Base-by-base conservation (phyloP, 495 filamentous ascomycete species). In the Penicillium pancosmium region DNA sequence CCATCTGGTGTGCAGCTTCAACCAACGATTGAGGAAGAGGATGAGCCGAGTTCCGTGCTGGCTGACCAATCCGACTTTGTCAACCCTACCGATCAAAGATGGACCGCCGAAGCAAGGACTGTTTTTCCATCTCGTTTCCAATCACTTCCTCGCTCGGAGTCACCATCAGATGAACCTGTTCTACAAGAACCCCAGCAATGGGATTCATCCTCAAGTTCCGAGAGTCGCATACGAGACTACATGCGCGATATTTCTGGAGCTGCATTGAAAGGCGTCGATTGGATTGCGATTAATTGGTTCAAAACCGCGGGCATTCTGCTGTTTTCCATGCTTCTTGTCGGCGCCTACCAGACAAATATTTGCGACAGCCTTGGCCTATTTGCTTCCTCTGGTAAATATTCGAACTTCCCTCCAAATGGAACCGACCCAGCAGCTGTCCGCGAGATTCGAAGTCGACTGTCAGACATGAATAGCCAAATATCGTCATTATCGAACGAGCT, bases 401-500 rank as follows among this genome's bases (percentile, higher is more conserved):
- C 41, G n/a, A 44, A 13, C 15, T 10, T 44, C n/a, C 15, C 16
- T 40, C 51, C 25, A 48, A 54, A 52, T 50, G 59, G 15, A 16
- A 44, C 41, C 6, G 16, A 44, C 41, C 41, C 41, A 44, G 6
- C 41, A 44, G 6, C 27, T 31, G 56, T 79, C 52, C 49, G 64
- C 3, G 57, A 62, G n/a, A 61, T 79, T 8, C 62, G 62, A 38
- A 60, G 62, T n/a, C 69, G 75, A 50, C 35, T 80, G 31, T 62
- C 63, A 0, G 67, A 61, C 23, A 68, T 79, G 19, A 66, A 68
- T 35, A 46, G 54, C 1, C 67, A 78, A 38, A 62, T 80, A 4
- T 73, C 72, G 1, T 73, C 75, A 3, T 38, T 80, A 11, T 75
- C 78, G 16, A 62, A 52, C 11, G 74, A 79, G 27, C 8, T 79